Evolutionary conservation across 23 red algal species (phyloP).

Genomic region (Gracilariopsis chorda): DNA sequence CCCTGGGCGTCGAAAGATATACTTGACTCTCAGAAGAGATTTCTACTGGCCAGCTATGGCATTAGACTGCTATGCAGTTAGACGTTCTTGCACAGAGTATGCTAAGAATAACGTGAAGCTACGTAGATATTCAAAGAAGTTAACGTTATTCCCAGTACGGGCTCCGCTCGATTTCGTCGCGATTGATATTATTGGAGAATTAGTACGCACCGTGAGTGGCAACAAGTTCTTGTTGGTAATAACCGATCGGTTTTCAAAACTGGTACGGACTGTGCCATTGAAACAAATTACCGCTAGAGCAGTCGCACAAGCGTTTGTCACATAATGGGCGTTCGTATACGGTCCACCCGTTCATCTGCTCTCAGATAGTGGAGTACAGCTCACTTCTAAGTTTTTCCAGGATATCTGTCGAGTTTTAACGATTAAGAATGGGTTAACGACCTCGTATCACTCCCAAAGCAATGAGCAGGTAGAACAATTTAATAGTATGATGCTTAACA

Average conservation of each 20-base stretch:
- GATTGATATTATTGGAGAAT: constrained; percentile 10
- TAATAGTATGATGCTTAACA: not conserved
- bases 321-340: constrained; percentile 9
- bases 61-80: not conserved
- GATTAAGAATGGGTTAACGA: not conserved
- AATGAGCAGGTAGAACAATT: constrained; percentile 35
- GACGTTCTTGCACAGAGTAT: not conserved
- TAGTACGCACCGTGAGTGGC: not conserved
- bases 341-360: not conserved
- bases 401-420: not conserved
- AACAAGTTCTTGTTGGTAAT: constrained; percentile 26
- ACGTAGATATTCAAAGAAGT: not conserved
- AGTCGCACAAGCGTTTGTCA: not conserved
- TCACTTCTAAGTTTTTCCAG: constrained; percentile 32
- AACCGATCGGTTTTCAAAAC: constrained; percentile 8
- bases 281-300: no score
- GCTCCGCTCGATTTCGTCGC: constrained; percentile 18
- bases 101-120: constrained; percentile 11
- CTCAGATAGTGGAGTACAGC: constrained; percentile 27
- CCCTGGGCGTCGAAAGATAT: not conserved
- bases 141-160: constrained; percentile 5
- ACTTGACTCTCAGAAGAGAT: not conserved
- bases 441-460: not conserved
- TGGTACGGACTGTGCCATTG: no score
- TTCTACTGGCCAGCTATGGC: constrained; percentile 12